Evolutionary conservation across 176 grass and related monocot genomes (phyloP).

Genomic region (Pontederia paniculata): DNA sequence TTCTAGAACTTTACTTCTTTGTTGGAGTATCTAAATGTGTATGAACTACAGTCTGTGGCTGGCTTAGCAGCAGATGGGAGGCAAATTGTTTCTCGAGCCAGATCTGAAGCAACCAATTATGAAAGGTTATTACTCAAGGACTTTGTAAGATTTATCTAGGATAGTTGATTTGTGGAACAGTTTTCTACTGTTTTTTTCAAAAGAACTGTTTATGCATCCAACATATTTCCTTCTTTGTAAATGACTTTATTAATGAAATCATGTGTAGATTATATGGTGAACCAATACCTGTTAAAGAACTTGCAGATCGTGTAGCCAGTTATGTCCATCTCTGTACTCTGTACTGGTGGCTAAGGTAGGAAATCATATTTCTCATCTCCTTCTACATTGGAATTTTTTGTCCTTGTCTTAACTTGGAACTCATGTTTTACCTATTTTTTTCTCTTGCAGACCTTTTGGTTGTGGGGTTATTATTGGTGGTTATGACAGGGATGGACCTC

Average conservation of each 20-base stretch:
- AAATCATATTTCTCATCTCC: background rate
- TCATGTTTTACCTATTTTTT: too few species aligned
- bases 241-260: background rate
- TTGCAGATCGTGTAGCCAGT: constrained; percentile 69
- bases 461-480: constrained; percentile 84
- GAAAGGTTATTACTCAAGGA: constrained; percentile 40
- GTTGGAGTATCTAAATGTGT: background rate
- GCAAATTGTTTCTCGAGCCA: constrained; percentile 68
- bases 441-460: constrained; percentile 43
- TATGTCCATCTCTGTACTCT: constrained; percentile 86
- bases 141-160: constrained; percentile 1
- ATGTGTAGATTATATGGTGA: constrained; percentile 56
- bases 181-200: too few species aligned
- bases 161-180: too few species aligned
- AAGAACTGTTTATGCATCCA: too few species aligned
- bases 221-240: too few species aligned
- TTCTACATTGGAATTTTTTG: constrained; percentile 1
- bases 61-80: constrained; percentile 82
- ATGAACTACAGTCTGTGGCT: constrained; percentile 42
- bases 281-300: constrained; percentile 76
- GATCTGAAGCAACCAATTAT: constrained; percentile 66
- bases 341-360: constrained; percentile 85
- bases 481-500: constrained; percentile 88
- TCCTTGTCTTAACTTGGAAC: too few species aligned
- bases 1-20: too few species aligned